phyloP scores from a whole-genome alignment of 306 rosid genomes.

The Boehmeria nivea region DNA sequence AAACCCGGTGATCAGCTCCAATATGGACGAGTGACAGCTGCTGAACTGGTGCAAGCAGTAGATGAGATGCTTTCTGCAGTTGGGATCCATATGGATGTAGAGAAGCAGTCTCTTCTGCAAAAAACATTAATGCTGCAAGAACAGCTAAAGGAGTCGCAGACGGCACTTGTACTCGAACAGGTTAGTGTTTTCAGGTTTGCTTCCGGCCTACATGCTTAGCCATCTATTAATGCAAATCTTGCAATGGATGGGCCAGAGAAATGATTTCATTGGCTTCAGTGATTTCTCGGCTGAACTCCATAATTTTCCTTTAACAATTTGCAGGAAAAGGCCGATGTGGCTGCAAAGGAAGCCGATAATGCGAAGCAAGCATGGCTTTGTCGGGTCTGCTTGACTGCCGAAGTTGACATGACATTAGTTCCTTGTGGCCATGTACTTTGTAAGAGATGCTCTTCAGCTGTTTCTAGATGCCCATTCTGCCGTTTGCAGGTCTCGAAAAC shows the following conservation, averaged over 20 bases:
- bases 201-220: conserved; percentile 5
- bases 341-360: conserved; percentile 84
- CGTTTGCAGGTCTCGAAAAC: conserved; percentile 77
- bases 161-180: conserved; percentile 80
- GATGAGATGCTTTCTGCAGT: conserved; percentile 89
- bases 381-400: conserved; percentile 79
- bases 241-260: not conserved
- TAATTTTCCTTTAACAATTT: not conserved
- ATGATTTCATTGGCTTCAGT: not conserved
- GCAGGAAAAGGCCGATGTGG: conserved; percentile 74
- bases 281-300: not conserved
- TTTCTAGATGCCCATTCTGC: conserved; percentile 87
- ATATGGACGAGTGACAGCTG: conserved; percentile 76
- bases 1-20: conserved; percentile 50
- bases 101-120: conserved; percentile 71
- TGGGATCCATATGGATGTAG: conserved; percentile 81
- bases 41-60: conserved; percentile 87
- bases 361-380: conserved; percentile 95
- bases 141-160: conserved; percentile 74
- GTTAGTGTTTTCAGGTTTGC: conserved; percentile 35
- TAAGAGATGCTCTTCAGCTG: conserved; percentile 85
- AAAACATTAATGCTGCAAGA: conserved; percentile 75
- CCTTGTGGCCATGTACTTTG: conserved; percentile 99
- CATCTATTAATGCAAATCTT: conserved; percentile 3
- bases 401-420: conserved; percentile 71